Evolutionary conservation across 805 yeast genomes (phyloP), one percentile per base, ranked within the genome.

Genomic region (Lipomyces yamadae): DNA sequence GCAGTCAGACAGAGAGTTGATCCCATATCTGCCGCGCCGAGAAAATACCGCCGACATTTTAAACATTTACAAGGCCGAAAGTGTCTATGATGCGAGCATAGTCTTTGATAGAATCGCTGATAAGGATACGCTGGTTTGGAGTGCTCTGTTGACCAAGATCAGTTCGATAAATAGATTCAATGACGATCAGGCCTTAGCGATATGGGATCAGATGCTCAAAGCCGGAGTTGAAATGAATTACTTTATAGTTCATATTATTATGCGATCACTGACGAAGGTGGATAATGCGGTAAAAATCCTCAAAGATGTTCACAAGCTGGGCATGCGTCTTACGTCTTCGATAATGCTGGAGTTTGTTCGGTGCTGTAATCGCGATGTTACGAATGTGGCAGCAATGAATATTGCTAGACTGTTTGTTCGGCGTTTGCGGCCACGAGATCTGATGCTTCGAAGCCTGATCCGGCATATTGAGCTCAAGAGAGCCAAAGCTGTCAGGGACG

Each of bases 331-430:
- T 7, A 30, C 59, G 35, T 52, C 56, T 8, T 58, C 45, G 29
- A 60, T 65, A 4, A 35, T 67, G 29, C 39, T 54, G 2, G 57
- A 30, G 18, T 67, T 67, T 45, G 57, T 67, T 15, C 54, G 35
- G 30, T 58, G 63, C 42, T 68, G 71, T 34, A 66, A 65, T 53
- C 60, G 65, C n/a, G 69, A 65, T 58, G 4, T 11, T 5, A 29
- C 29, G 30, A 34, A 66, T 52, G 57, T 57, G 3, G 30, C 48
- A 18, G 71, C 71, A 10, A 62, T 66, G 71, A 37, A 32, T 10
- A 37, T 55, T n/a, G 69, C 67, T 18, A 56, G 56, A 4, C 53
- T 18, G 4, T 29, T 33, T 29, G 57, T 60, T 8, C 15, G 32
- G 24, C 29, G n/a, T 3, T 13, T 56, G 4, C 34, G 69, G 11